Evolutionary conservation across 345 rosid genomes (phyloP).

Genomic region (Citrus hindsii): DNA sequence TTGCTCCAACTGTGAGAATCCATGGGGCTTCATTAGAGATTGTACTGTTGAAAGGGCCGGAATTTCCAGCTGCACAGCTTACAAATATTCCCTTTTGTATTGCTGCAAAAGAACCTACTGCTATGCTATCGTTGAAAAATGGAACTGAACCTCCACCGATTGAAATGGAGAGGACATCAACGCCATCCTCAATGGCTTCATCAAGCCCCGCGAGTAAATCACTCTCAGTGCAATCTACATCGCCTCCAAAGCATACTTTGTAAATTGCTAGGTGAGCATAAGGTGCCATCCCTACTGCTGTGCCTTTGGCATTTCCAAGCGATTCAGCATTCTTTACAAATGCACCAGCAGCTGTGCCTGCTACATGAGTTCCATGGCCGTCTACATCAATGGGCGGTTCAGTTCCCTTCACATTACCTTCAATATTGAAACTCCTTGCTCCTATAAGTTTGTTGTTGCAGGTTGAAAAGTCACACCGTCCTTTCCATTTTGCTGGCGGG

Average conservation of each 20-base stretch:
- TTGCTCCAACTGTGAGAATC: constrained; percentile 65
- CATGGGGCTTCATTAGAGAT: constrained; percentile 52
- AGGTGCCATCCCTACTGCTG: constrained; percentile 61
- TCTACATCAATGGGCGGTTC: constrained; percentile 43
- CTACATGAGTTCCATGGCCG: constrained; percentile 61
- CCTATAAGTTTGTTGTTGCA: constrained; percentile 62
- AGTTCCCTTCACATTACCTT: constrained; percentile 2
- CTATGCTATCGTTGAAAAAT: constrained; percentile 40
- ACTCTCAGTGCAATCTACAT: constrained; percentile 38
- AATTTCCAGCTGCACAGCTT: constrained; percentile 44
- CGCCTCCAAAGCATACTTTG: constrained; percentile 48
- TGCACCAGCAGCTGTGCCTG: constrained; percentile 50
- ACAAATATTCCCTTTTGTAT: constrained; percentile 57
- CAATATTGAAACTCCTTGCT: constrained; percentile 41
- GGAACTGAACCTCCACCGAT: constrained; percentile 36
- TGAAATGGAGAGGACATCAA: constrained; percentile 47
- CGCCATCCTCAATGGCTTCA: constrained; percentile 53
- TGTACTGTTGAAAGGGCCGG: constrained; percentile 33
- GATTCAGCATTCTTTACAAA: constrained; percentile 36
- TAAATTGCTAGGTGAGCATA: constrained; percentile 55
- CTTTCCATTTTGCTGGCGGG: constrained; percentile 51
- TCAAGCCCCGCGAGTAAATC: constrained; percentile 50
- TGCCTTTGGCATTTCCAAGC: constrained; percentile 41
- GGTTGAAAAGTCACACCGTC: constrained; percentile 37
- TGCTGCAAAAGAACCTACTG: constrained; percentile 60